Conservation (phyloP, 2,329 filamentous ascomycete genomes). For the Colletotrichum trifolii region DNA sequence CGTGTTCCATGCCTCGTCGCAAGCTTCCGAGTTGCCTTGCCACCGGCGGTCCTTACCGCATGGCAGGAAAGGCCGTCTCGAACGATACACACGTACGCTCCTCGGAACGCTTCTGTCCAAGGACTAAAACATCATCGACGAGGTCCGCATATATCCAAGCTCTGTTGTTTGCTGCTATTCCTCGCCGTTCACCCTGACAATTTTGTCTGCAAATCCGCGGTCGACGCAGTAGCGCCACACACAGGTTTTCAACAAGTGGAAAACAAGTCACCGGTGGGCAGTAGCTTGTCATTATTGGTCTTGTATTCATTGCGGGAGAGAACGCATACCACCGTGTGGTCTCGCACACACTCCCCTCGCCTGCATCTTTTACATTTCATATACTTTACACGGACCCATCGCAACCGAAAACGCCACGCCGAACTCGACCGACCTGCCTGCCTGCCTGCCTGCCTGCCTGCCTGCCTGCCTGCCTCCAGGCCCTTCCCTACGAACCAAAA, state of each 20-base stretch:
- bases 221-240: not conserved
- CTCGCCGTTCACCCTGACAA: not conserved
- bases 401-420: slow-evolving; percentile 34
- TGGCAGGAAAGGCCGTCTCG: not conserved
- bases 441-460: slow-evolving; percentile 28
- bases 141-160: too few species aligned
- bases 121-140: too few species aligned
- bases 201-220: not conserved
- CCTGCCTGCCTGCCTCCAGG: slow-evolving; percentile 27
- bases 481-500: slow-evolving; percentile 27
- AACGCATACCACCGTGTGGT: slow-evolving; percentile 11
- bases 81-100: not conserved
- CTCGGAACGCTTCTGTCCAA: not conserved
- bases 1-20: slow-evolving; percentile 13
- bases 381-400: slow-evolving; percentile 31
- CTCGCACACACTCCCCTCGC: slow-evolving; percentile 14
- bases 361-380: slow-evolving; percentile 23
- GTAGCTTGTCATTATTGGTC: slow-evolving; percentile 17
- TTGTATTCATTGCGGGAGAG: slow-evolving; percentile 27
- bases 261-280: too few species aligned
- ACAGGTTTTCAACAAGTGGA: too few species aligned
- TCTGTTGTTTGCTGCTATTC: too few species aligned
- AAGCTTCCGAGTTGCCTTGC: slow-evolving; percentile 24
- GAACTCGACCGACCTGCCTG: slow-evolving; percentile 29
- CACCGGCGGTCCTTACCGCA: slow-evolving; percentile 1